Evolutionary conservation across 2,329 filamentous ascomycete genomes (phyloP).

Genomic region (Colletotrichum simmondsii): DNA sequence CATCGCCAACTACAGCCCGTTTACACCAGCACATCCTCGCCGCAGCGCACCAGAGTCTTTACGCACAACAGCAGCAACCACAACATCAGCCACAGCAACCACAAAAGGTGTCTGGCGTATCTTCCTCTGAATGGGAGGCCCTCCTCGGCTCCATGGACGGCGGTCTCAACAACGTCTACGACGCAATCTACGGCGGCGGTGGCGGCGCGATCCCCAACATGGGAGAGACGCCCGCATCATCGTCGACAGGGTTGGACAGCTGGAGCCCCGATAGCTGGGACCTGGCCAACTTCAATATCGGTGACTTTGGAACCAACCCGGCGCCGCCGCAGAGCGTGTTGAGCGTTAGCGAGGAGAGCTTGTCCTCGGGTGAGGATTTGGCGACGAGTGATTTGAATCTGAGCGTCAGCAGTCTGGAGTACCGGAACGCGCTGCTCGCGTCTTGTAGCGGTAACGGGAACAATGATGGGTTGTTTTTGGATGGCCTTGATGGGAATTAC

Average conservation of each 20-base stretch:
- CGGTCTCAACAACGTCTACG: slow-evolving; percentile 85
- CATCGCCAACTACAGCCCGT: slow-evolving; percentile 58
- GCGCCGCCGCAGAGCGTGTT: slow-evolving; percentile 63
- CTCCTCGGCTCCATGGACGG: slow-evolving; percentile 83
- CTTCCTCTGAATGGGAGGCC: slow-evolving; percentile 82
- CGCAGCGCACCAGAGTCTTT: slow-evolving; percentile 42
- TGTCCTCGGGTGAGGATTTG: slow-evolving; percentile 66
- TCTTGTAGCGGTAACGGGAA: slow-evolving; percentile 30
- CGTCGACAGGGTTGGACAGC: slow-evolving; percentile 47
- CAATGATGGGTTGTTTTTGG: slow-evolving; percentile 45
- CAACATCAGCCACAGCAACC: slow-evolving; percentile 33
- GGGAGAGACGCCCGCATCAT: slow-evolving; percentile 55
- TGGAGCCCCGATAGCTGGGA: slow-evolving; percentile 72
- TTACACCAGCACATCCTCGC: slow-evolving; percentile 45
- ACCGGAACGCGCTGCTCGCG: slow-evolving; percentile 42
- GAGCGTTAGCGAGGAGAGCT: slow-evolving; percentile 67
- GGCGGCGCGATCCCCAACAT: slow-evolving; percentile 55
- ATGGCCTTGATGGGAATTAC: slow-evolving; percentile 54
- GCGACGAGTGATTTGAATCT: slow-evolving; percentile 38
- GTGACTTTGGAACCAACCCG: slow-evolving; percentile 55
- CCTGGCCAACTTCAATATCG: slow-evolving; percentile 60
- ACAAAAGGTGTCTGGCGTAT: slow-evolving; percentile 58
- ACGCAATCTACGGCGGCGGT: slow-evolving; percentile 78
- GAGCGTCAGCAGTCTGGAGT: slow-evolving; percentile 48
- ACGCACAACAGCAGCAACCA: slow-evolving; percentile 45